Base-by-base conservation (phyloP, 352 stramenopile genomes). In the Phytophthora lateralis region DNA sequence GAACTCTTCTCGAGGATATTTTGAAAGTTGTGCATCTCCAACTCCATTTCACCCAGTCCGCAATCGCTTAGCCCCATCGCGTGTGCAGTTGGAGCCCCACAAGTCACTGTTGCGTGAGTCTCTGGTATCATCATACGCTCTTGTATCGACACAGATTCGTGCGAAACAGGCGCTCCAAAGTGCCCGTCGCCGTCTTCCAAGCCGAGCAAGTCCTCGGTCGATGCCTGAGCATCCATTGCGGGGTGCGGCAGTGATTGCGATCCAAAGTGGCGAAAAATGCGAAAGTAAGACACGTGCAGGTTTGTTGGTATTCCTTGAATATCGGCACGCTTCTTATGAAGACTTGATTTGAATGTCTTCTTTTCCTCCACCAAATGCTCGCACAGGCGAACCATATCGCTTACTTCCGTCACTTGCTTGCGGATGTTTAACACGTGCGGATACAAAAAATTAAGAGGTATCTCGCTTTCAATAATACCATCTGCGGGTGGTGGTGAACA, bases 221-320 rank as follows among this genome's bases (percentile, higher is more conserved):
- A 88, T 14, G 73, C 63, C 27, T 79, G 63, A 0, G 56, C 48
- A 29, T 75, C 58, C 17, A 47, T 59, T 32, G 59, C 18, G 5
- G 54, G 32, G 3, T 66, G 35, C n/a, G 53, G 34, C 15, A 66
- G 11, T 10, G 54, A 71, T 51, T 72, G 57, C 0, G 61, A 81
- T 42, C 57, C 74, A 68, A 85, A 80, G 27, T 90, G 70, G 14
- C 82, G 70, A 39, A 85, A 78, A 30, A 95, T 89, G n/a, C 83
- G 79, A 44, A 93, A 93, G 44, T 89, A 93, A 14, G 87, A 90
- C 6, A 96, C 78, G 49, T 94, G 85, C 10, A 96, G 54, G 34
- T 96, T 96, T 8, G 87, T 96, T 7, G 85, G 78, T 30, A 96
- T 90, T 10, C 69, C 86, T 47, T 92, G 83, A 27, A 92, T 89